Conservation (phyloP, 2,329 filamentous ascomycete species). For the Hypocrella siamensis region DNA sequence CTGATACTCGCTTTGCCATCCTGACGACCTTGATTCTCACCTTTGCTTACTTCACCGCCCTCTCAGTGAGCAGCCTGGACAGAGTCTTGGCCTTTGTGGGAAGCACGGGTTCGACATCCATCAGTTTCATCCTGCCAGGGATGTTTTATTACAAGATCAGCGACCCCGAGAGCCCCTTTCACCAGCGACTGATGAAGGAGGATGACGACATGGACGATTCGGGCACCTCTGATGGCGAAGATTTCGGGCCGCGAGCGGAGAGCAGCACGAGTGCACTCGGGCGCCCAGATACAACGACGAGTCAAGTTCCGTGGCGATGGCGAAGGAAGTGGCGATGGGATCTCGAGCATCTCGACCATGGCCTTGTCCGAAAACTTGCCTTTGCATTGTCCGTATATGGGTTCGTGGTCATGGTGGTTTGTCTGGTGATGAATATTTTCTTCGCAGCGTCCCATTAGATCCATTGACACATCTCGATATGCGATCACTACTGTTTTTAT, state of each 20-base stretch:
- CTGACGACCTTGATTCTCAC: constrained; percentile 80
- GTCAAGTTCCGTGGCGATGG: constrained; percentile 29
- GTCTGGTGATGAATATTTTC: constrained; percentile 71
- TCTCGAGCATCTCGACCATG: constrained; percentile 46
- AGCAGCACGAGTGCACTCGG: constrained; percentile 30
- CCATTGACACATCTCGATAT: no score
- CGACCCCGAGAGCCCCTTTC: constrained; percentile 69
- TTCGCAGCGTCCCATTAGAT: constrained; percentile 49
- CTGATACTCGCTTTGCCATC: constrained; percentile 74
- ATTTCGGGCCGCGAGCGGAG: constrained; percentile 24
- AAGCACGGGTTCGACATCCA: constrained; percentile 84
- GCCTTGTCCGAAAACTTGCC: constrained; percentile 54
- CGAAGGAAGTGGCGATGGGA: constrained; percentile 43
- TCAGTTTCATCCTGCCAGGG: constrained; percentile 91
- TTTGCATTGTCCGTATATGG: constrained; percentile 73
- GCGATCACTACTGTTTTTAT: no score
- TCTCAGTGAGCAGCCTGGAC: constrained; percentile 81
- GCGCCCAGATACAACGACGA: constrained; percentile 16
- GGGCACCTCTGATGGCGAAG: constrained; percentile 33
- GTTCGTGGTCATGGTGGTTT: constrained; percentile 74
- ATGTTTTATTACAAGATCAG: constrained; percentile 99
- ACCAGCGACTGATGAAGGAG: constrained; percentile 78
- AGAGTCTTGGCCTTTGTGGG: constrained; percentile 91
- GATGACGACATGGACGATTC: constrained; percentile 67
- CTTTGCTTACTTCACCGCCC: constrained; percentile 70